Percentiles rank a stretch among this genome's conserved stretches.
phyloP scores from a whole-genome alignment of 1,284 basidiomycete genomes.

The Rhizoctonia solani region DNA sequence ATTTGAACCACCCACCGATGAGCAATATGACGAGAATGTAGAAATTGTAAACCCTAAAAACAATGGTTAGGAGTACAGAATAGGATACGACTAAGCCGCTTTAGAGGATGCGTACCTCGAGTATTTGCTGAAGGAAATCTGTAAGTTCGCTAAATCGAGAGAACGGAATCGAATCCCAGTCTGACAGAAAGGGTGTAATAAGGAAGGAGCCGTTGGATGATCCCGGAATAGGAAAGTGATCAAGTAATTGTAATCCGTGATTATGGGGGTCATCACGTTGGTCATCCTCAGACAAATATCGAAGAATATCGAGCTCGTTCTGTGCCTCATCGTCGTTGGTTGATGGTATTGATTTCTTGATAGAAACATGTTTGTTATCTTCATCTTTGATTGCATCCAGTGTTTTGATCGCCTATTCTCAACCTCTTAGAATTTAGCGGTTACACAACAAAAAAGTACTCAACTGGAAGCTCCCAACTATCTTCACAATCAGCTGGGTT shows the following conservation, averaged over 20 bases:
- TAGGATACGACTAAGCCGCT: background rate
- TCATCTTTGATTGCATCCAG: slow-evolving; percentile 4
- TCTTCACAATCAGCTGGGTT: background rate
- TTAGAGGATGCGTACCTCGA: slow-evolving; percentile 25
- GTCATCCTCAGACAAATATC: slow-evolving; percentile 10
- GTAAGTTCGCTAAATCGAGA: background rate
- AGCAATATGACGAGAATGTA: slow-evolving; percentile 30
- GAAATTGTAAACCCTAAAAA: slow-evolving; percentile 24
- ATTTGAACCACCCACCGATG: slow-evolving; percentile 15
- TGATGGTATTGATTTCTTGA: slow-evolving; percentile 1
- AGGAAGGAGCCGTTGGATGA: background rate
- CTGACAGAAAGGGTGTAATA: slow-evolving; percentile 2
- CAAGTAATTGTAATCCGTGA: slow-evolving; percentile 2
- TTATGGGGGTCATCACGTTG: slow-evolving; percentile 16
- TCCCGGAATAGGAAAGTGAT: slow-evolving; percentile 5
- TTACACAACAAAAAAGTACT: background rate
- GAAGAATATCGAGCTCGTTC: slow-evolving; percentile 18
- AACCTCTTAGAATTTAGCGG: background rate
- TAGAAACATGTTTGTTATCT: background rate
- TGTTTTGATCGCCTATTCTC: background rate
- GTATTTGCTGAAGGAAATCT: slow-evolving; percentile 30
- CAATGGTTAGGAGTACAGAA: background rate
- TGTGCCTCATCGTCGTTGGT: slow-evolving; percentile 1
- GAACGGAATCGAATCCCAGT: background rate
- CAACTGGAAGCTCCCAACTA: background rate